Evolutionary conservation across 495 filamentous ascomycete species (phyloP), one percentile per base, ranked within the genome.

Genomic region (Astrothelium subdiscretum): DNA sequence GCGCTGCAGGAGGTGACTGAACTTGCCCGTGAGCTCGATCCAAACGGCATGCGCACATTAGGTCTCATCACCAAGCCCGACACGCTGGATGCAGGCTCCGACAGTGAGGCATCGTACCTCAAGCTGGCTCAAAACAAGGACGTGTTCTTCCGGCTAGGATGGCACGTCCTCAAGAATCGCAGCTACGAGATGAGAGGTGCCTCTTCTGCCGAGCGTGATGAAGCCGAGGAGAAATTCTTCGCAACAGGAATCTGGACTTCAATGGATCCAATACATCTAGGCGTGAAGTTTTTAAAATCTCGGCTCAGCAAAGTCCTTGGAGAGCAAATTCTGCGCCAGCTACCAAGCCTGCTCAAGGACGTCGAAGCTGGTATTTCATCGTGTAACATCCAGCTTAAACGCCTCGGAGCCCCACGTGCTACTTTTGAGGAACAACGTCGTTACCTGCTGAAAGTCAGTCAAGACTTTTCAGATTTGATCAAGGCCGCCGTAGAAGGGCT

Each of bases 321-420:
- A 0, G 65, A 66, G 0, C 83, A 87, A 32, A 85, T 89, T 57
- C 69, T 73, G 0, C 32, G 64, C 1, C 78, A 86, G 60, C 77
- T 90, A 2, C 86, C 85, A 0, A 76, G 72, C 15, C 62, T 91
- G 26, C 75, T 85, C n/a, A 57, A 70, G 0, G 84, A 88, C 32
- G 83, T 88, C 11, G 68, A 81, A 27, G 58, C 51, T 0, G 78
- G 76, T 26, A 62, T 73, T 26, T 63, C 64, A 10, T 68, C 66
- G 0, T 77, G 76, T 58, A 48, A 67, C 2, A 35, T 12, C 2
- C 65, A 67, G 26, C 70, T 87, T 0, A 61, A 66, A 5, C 72
- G 72, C 59, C 76, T 88, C 3, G 85, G 85, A 0, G 64, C 74
- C 2, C 70, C 76, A 11, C 72, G 85, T 18, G 66, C 70, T 1